These are phyloP conservation scores for Cladosporium sp. DNA, from an alignment of 2,329 filamentous ascomycete genomes.

Conservation along the genomic window DNA sequence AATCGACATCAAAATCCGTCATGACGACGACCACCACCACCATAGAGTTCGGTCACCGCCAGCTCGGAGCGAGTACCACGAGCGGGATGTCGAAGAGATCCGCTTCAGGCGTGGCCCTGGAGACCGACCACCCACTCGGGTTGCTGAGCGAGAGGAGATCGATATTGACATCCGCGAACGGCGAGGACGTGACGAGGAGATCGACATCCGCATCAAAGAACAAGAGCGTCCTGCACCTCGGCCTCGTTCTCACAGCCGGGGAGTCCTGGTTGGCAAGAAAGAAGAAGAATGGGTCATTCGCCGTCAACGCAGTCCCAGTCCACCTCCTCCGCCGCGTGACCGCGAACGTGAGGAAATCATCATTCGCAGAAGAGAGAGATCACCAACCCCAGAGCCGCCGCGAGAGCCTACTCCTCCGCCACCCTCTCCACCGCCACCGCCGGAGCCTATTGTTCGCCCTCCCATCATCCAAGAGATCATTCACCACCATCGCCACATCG, in stretches of 20 bases:
- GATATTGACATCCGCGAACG: constrained; percentile 29
- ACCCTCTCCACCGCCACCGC: constrained; percentile 47
- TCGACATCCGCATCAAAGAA: constrained; percentile 58
- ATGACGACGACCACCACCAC: constrained; percentile 3
- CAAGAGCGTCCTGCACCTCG: constrained; percentile 23
- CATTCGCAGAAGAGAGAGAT: constrained; percentile 43
- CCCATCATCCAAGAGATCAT: constrained; percentile 85
- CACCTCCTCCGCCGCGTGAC: constrained; percentile 32
- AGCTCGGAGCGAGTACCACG: constrained; percentile 26
- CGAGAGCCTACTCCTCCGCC: constrained; percentile 30
- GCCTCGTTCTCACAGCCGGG: constrained; percentile 27
- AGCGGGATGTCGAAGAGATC: constrained; percentile 41
- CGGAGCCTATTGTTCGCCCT: constrained; percentile 66
- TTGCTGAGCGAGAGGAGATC: constrained; percentile 24
- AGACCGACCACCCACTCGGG: constrained; percentile 27
- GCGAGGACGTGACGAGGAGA: constrained; percentile 49
- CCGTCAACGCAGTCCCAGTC: constrained; percentile 33
- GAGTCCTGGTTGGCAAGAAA: constrained; percentile 33
- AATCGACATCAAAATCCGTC: constrained; percentile 27
- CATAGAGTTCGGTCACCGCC: constrained; percentile 26
- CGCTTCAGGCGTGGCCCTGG: constrained; percentile 41
- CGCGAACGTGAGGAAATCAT: constrained; percentile 41
- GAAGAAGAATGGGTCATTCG: constrained; percentile 35
- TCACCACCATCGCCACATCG: constrained; percentile 80
- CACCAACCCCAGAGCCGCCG: constrained; percentile 28